phyloP scores from a whole-genome alignment of 192 early-diverging fungal genomes.

The Haplosporangium gracile region DNA sequence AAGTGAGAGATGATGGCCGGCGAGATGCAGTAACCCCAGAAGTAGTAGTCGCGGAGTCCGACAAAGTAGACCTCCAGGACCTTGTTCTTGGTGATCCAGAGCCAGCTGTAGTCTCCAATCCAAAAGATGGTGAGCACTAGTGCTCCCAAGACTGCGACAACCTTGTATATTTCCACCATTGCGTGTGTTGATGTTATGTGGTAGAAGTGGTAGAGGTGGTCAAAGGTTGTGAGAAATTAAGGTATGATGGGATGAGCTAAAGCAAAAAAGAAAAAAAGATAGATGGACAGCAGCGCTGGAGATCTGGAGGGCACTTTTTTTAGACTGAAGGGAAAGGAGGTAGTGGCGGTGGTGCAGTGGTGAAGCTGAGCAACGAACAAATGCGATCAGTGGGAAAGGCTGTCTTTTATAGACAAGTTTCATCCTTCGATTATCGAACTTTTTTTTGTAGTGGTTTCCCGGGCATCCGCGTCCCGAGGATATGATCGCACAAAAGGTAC shows the following conservation, averaged over 20 bases:
- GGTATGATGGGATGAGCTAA: neutral
- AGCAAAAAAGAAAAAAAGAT: neutral
- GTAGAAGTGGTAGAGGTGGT: too few relatives aligned
- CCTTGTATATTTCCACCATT: neutral
- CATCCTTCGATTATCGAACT: neutral
- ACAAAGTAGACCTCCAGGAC: constrained; percentile 6
- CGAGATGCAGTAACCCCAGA: neutral
- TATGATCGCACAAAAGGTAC: neutral
- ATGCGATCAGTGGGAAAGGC: neutral
- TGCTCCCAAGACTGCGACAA: neutral
- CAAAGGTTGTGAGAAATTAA: neutral
- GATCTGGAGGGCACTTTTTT: neutral
- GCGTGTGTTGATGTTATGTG: neutral
- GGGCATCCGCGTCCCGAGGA: neutral
- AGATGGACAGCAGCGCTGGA: neutral
- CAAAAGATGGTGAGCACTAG: constrained; percentile 2
- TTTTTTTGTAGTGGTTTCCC: neutral
- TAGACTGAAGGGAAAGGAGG: neutral
- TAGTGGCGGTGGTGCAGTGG: neutral
- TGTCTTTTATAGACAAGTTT: neutral
- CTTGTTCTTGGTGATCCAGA: constrained; percentile 6
- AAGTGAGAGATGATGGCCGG: constrained; percentile 18
- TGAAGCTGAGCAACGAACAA: neutral
- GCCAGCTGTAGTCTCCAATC: constrained; percentile 10
- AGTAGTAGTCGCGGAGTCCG: constrained; percentile 19